A percentile compares a stretch with the other conserved stretches of the same genome.
Evolutionary conservation across 202 grass and related monocot species (phyloP).

Genomic region (Panicum hallii): DNA sequence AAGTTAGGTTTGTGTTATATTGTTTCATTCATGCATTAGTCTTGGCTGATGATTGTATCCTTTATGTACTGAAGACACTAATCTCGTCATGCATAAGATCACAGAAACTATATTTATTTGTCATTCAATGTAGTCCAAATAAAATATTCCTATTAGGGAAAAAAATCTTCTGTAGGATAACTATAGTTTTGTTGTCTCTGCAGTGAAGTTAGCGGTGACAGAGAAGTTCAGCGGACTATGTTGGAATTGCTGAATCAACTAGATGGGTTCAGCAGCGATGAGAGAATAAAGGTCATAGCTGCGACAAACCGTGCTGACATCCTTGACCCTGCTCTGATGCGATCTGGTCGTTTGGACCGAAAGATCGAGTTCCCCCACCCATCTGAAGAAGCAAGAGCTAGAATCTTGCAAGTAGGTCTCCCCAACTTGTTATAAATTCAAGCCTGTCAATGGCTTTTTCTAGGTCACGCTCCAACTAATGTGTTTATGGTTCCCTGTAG

Average conservation of each 20-base stretch:
- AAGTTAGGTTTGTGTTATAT: slow-evolving; percentile 53
- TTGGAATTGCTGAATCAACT: slow-evolving; percentile 96
- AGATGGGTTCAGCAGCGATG: slow-evolving; percentile 94
- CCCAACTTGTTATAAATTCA: neutral
- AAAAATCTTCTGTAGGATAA: slow-evolving; percentile 20
- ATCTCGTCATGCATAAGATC: neutral
- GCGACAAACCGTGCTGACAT: slow-evolving; percentile 95
- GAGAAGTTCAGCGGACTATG: slow-evolving; percentile 93
- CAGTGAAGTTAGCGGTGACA: slow-evolving; percentile 94
- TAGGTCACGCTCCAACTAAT: slow-evolving; percentile 25
- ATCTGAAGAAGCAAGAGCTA: slow-evolving; percentile 85
- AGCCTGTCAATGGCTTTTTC: slow-evolving; percentile 2
- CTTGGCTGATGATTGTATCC: neutral
- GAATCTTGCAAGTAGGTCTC: slow-evolving; percentile 87
- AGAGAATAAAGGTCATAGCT: slow-evolving; percentile 96
- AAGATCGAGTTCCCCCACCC: slow-evolving; percentile 97
- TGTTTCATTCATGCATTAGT: neutral
- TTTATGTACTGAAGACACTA: neutral
- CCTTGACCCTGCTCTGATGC: slow-evolving; percentile 90
- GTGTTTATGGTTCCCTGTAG: slow-evolving; percentile 46
- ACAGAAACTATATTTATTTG: neutral
- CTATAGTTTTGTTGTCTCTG: slow-evolving; percentile 33
- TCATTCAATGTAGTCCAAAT: neutral
- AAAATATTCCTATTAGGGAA: neutral
- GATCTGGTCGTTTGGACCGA: slow-evolving; percentile 86